A percentile compares a stretch with the other conserved stretches of the same genome.
Conservation (phyloP, 768 basidiomycete species). For the Lactarius evosmus region DNA sequence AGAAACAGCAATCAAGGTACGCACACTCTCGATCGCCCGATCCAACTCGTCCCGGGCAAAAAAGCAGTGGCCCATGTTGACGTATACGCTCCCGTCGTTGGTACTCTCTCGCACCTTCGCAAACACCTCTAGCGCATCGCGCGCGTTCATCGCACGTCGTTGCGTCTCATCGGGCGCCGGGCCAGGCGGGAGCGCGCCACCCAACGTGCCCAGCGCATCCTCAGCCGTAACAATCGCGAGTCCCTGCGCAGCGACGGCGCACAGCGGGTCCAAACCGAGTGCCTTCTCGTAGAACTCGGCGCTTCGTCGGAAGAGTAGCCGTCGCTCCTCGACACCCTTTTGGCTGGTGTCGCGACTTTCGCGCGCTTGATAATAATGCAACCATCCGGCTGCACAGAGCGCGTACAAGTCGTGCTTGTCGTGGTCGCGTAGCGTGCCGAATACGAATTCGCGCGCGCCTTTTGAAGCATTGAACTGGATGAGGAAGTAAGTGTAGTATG, state of each 20-base stretch:
- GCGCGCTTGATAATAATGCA: constrained; percentile 80
- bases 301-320: constrained; percentile 70
- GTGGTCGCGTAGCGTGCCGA: constrained; percentile 77
- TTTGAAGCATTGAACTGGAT: constrained; percentile 69
- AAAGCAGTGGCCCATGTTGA: constrained; percentile 97
- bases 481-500: constrained; percentile 92
- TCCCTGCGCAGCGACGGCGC: constrained; percentile 93
- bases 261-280: constrained; percentile 73
- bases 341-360: constrained; percentile 68
- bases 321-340: constrained; percentile 64
- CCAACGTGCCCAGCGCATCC: constrained; percentile 72
- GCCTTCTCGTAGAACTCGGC: constrained; percentile 95
- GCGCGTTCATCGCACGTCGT: constrained; percentile 65
- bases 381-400: constrained; percentile 84
- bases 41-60: constrained; percentile 93
- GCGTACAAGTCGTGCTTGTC: constrained; percentile 89
- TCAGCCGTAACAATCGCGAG: constrained; percentile 93
- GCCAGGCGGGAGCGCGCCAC: constrained; percentile 47
- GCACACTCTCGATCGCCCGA: constrained; percentile 90
- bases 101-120: constrained; percentile 87
- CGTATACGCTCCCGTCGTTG: constrained; percentile 79
- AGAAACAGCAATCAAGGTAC: constrained; percentile 31
- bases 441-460: constrained; percentile 86
- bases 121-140: constrained; percentile 87
- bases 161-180: constrained; percentile 58